These are phyloP conservation scores for Termitomyces titanicus DNA, from an alignment of 768 basidiomycete genomes.

Conservation along the genomic window DNA sequence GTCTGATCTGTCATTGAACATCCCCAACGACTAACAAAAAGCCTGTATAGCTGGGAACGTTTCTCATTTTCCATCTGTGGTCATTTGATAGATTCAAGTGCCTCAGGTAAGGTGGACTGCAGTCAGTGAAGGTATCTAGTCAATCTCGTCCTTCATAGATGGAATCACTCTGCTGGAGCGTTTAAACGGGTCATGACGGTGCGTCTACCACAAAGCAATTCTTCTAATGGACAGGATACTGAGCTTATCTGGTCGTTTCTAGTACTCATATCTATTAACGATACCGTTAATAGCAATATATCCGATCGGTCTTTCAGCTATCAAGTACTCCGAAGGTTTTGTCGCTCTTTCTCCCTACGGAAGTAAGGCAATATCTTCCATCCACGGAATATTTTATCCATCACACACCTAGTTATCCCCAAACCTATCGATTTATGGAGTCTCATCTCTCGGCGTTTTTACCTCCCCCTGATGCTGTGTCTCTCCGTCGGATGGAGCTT, in stretches of 20 bases:
- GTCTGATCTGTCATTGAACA: neutral
- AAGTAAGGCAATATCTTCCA: slow-evolving; percentile 32
- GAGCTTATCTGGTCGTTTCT: neutral
- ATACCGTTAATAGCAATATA: slow-evolving; percentile 59
- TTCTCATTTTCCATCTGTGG: slow-evolving; percentile 74
- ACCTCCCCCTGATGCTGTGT: slow-evolving; percentile 63
- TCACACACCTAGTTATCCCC: slow-evolving; percentile 47
- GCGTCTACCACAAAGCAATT: neutral
- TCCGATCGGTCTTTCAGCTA: slow-evolving; percentile 57
- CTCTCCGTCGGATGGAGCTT: slow-evolving; percentile 69
- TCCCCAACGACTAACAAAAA: neutral
- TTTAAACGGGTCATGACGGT: slow-evolving; percentile 66
- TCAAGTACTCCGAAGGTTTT: slow-evolving; percentile 75
- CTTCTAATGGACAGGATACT: neutral
- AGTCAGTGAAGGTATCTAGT: neutral
- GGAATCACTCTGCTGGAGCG: slow-evolving; percentile 67
- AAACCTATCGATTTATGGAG: slow-evolving; percentile 63
- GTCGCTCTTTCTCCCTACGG: slow-evolving; percentile 39
- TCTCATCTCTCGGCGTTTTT: slow-evolving; percentile 36
- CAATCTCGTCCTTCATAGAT: slow-evolving; percentile 35
- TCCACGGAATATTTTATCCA: neutral
- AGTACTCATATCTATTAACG: slow-evolving; percentile 72
- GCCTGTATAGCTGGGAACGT: slow-evolving; percentile 47
- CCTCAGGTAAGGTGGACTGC: slow-evolving; percentile 42
- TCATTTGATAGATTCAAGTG: slow-evolving; percentile 79